Evolutionary conservation across 495 filamentous ascomycete genomes (phyloP), one percentile per base, ranked within the genome.

Genomic region (Patellaria atrata): DNA sequence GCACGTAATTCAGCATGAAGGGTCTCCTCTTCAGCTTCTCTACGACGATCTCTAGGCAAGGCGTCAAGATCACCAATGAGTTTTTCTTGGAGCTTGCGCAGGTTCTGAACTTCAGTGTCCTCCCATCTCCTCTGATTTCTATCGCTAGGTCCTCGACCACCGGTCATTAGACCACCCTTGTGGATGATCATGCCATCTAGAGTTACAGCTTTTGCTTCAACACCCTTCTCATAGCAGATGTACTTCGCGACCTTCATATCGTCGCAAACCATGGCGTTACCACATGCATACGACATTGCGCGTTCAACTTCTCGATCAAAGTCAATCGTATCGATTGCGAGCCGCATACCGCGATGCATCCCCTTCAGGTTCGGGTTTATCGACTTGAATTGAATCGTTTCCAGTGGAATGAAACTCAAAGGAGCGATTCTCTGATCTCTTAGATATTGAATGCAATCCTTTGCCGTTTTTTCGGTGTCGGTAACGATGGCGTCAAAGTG

Each of bases 151-250:
- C 80, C 73, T 22, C 81, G 74, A 41, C 89, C 89, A 65, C 89
- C 89, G 15, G 89, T 96, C 83, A 99, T 94, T 25, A 84, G 67
- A 51, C 89, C 91, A n/a, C 79, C 83, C 52, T 94, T 94, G 57
- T 94, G 85, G 36, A 96, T 94, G 22, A 96, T 80, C 19, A 73
- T 81, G 17, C 89, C 91, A 50, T 94, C 82, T 6, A 94, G 52
- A 0, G 83, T 91, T 13, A 99, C 87, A 14, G 87, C 85, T 54
- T 94, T 94, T 18, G 87, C 87, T 44, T 87, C 82, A 13, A 93
- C 72, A 18, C 75, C 73, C 38, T 73, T 74, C 25, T 80, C 75
- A 54, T 89, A 94, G 59, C 82, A 87, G 14, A 96, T 74, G 38
- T 84, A 70, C 48, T 87, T 91, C 21, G 89, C 89, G 15, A 83